Evolutionary conservation across 225 moss, liverwort and hornwort genomes (phyloP).

Genomic region (Pleurozium schreberi): DNA sequence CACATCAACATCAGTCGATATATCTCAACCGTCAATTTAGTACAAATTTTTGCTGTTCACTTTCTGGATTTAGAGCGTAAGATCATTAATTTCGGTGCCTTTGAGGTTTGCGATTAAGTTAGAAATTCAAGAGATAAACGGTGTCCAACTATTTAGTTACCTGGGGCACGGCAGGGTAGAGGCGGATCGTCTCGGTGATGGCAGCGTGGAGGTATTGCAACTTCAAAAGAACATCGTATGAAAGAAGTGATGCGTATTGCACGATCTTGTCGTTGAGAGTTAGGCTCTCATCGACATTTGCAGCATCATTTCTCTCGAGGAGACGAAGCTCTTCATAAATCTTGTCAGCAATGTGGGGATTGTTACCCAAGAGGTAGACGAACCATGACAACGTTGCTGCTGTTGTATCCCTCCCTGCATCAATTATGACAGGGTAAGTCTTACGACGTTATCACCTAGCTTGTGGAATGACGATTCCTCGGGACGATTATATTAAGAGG

Average conservation of each 20-base stretch:
- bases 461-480: not conserved
- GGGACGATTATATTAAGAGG: not conserved
- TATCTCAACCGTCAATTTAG: not conserved
- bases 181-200: conserved; percentile 50
- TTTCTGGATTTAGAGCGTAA: not conserved
- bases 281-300: not conserved
- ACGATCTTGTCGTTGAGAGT: conserved; percentile 4
- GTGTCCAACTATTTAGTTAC: not conserved
- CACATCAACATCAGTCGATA: not conserved
- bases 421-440: not conserved
- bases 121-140: not conserved
- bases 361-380: conserved; percentile 28
- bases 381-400: conserved; percentile 54
- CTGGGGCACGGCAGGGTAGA: conserved; percentile 60
- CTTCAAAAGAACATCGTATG: conserved; percentile 47
- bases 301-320: not conserved
- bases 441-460: not conserved
- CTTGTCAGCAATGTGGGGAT: conserved; percentile 33
- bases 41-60: not conserved
- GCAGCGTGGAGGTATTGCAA: conserved; percentile 45
- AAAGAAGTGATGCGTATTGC: conserved; percentile 13
- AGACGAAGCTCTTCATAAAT: conserved; percentile 22
- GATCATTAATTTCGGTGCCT: not conserved
- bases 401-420: conserved; percentile 47
- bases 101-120: not conserved